Evolutionary conservation across 2,329 filamentous ascomycete genomes (phyloP), one percentile per base, ranked within the genome.

Genomic region (Helotiales sp.): DNA sequence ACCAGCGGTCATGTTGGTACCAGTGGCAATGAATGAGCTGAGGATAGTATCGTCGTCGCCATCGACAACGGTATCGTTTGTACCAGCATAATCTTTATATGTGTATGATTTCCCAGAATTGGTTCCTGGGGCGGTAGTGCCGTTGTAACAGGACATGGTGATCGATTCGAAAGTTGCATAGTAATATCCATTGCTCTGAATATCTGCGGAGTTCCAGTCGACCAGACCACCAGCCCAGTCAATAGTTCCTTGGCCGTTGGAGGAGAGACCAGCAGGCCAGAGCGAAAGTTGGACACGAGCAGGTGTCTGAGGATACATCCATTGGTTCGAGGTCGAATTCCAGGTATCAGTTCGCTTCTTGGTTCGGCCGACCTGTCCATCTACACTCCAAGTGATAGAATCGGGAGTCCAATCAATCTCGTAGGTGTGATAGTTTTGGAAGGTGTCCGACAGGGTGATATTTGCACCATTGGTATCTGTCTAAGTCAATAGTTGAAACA

Each of bases 381-480:
- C 92, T 49, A 99, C 82, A 58, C 84, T 82, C 95, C 95, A 99
- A 57, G 85, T 88, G 64, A 98, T 87, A 63, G 82, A 76, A 63
- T 98, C 93, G 12, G 91, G 90, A 2, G 87, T 89, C 95, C 95
- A 99, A 73, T 91, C 86, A 70, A 99, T 89, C 72, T 93, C 91
- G 76, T 98, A 99, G 36, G 88, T 88, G 79, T 99, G 95, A 73
- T 81, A 91, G 67, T 92, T 85, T 55, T 81, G 73, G 72, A 89
- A 93, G 3, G 91, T 93, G 74, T 96, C 82, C 29, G 81, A 80
- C 27, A 84, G 67, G 1, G 82, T 82, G 48, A 92, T 84, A 72
- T 96, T 93, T 54, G 74, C 79, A 9, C 85, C 87, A 71, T 97
- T 90, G 63, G 83, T 78, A 71, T 96, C 90, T 95, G 65, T 13